Conservation (phyloP, 2,329 filamentous ascomycete species). For the Amesomyces nigricolor region DNA sequence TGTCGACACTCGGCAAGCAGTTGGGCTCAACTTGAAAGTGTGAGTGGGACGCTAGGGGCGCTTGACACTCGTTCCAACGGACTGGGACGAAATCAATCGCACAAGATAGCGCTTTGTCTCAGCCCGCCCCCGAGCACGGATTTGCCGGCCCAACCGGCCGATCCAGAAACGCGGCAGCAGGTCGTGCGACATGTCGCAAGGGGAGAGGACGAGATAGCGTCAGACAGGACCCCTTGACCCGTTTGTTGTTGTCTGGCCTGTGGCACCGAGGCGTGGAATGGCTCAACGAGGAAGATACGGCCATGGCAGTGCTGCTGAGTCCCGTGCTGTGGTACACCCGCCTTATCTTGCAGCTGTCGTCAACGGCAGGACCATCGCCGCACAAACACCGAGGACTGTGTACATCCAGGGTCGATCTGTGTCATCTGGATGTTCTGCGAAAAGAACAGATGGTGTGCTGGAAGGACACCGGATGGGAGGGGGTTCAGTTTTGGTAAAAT, state of each 20-base stretch:
- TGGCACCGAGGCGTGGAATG: neutral
- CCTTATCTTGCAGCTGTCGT: constrained; percentile 16
- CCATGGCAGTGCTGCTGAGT: neutral
- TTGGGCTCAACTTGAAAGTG: neutral
- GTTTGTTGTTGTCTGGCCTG: neutral
- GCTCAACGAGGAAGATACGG: neutral
- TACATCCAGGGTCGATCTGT: too few relatives aligned
- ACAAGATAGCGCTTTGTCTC: constrained; percentile 11
- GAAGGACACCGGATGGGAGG: too few relatives aligned
- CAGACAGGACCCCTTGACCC: neutral
- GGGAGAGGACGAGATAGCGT: neutral
- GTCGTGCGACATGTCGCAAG: neutral
- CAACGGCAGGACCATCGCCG: neutral
- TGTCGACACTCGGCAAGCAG: neutral
- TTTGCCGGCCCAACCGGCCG: constrained; percentile 17
- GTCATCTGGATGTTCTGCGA: too few relatives aligned
- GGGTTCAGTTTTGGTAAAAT: too few relatives aligned
- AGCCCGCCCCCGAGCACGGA: constrained; percentile 13
- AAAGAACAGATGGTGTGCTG: too few relatives aligned
- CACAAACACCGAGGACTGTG: neutral
- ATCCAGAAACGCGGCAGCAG: constrained; percentile 1
- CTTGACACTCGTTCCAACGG: constrained; percentile 5
- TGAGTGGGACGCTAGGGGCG: neutral
- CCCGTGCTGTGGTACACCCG: neutral
- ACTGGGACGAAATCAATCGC: constrained; percentile 16